Conservation (phyloP, 2,329 filamentous ascomycete species). For the Cyclaneusma minus region DNA sequence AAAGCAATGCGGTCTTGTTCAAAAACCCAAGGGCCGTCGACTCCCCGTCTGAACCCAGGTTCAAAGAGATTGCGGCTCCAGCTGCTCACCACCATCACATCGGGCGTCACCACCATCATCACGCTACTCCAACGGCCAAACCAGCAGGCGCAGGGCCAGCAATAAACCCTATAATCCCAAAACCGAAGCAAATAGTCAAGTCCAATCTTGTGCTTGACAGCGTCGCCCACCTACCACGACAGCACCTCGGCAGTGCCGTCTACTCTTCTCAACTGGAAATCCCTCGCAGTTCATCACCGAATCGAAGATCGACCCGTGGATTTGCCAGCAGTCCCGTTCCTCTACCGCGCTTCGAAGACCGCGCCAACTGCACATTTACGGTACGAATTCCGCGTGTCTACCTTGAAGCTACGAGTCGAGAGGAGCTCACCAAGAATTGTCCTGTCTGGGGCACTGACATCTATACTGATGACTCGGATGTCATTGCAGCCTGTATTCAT, state of each 20-base stretch:
- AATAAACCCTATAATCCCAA: slow-evolving; percentile 33
- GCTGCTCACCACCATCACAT: slow-evolving; percentile 12
- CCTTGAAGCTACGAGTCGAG: slow-evolving; percentile 51
- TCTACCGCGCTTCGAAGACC: slow-evolving; percentile 56
- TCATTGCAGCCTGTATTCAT: slow-evolving; percentile 85
- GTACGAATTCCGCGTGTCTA: slow-evolving; percentile 74
- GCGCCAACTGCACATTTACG: slow-evolving; percentile 76
- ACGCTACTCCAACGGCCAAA: slow-evolving; percentile 13
- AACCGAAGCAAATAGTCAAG: slow-evolving; percentile 49
- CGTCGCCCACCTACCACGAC: slow-evolving; percentile 53
- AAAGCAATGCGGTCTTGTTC: slow-evolving; percentile 26
- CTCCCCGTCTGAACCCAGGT: slow-evolving; percentile 24
- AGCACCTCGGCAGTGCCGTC: slow-evolving; percentile 71
- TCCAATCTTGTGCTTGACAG: slow-evolving; percentile 58
- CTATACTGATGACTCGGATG: slow-evolving; percentile 91
- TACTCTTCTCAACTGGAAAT: slow-evolving; percentile 54
- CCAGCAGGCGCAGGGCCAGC: slow-evolving; percentile 11
- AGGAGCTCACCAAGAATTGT: slow-evolving; percentile 68
- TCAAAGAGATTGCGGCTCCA: slow-evolving; percentile 3
- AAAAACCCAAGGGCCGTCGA: slow-evolving; percentile 33
- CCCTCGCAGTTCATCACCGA: slow-evolving; percentile 7
- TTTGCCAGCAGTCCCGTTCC: slow-evolving; percentile 50
- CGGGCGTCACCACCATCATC: slow-evolving; percentile 25
- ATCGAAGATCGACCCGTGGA: slow-evolving; percentile 32
- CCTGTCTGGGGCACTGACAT: slow-evolving; percentile 88